Evolutionary conservation across 2,329 filamentous ascomycete genomes (phyloP), one percentile per base, ranked within the genome.

Genomic region (Achaetomium macrosporum): DNA sequence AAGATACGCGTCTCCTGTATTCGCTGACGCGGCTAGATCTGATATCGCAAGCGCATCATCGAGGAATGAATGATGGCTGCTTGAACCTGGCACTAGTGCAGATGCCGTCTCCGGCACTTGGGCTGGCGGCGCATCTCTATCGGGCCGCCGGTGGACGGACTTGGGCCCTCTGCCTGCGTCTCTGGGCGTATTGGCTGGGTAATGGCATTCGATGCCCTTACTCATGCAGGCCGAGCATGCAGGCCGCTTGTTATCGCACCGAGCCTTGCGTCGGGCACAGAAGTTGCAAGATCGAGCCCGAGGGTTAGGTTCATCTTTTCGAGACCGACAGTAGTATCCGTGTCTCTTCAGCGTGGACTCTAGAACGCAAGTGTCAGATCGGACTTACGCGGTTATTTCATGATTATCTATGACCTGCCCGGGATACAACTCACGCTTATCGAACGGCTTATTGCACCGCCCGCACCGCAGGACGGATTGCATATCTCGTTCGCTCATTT

Each of bases 401-500:
- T 35, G 33, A 5, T 12, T 35, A 11, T 35, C 10, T 15, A 35
- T 25, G 10, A 4, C 15, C 3, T 35, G 36, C 16, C 12, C 2
- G 16, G 30, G 37, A 16, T 30, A 30, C 12, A 6, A 49, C 47
- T 35, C 17, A 42, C 47, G 37, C 39, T 49, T 49, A 12, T 49
- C 47, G 30, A 49, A 49, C 29, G 47, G 47, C 29, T 49, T 49
- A 33, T 49, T 49, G 39, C 47, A 49, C 16, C 25, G 47, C 30
- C 10, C 7, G 30, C 47, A 49, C 12, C 47, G 47, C 12, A 49
- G 39, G 16, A 49, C 47, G 13, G 39, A 12, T 8, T 49, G 47
- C 8, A 36, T 29, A 5, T 31, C 29, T 19, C 11, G 19, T 17
- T 42, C 29, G 39, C 29, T 35, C 47, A 49, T 49, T 42, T 42